Base-by-base conservation (phyloP, 352 stramenopile species). In the Elongisporangium prolatum region DNA sequence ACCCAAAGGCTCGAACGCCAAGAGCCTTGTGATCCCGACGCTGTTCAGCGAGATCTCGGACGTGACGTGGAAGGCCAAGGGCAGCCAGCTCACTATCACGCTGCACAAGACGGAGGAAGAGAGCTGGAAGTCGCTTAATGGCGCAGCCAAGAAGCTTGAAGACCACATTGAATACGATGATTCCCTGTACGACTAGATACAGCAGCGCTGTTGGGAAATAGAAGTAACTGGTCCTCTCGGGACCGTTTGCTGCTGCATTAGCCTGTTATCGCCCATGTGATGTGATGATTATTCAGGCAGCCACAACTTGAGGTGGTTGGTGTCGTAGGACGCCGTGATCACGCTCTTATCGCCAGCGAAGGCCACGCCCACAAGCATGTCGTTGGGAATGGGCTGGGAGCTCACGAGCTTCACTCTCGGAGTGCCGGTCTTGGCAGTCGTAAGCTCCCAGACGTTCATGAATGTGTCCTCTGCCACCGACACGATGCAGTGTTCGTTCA, bases 131-230 rank as follows among this genome's bases (percentile, higher is more conserved):
- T 95, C 86, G 40, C 75, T 95, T 21, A 95, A 95, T 50, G 82
- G 75, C 55, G 86, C 86, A 1, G 80, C 82, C 16, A 93, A 88
- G 65, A 86, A 88, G 47, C 68, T 95, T 61, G 82, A 92, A 56
- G 75, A 89, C 17, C 84, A 95, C 71, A 90, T 95, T 50, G 72
- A 92, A 57, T 95, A 95, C 69, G 84, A 95, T 54, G 74, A 87
- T 20, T 87, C 80, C 57, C 59, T 95, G 25, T 95, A 83, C 57
- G 84, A 92, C 24, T 92, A 75, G 72, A 54, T 49, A 37, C 20
- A 6, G 52, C 20, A 50, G 7, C 25, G 2, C 9, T 25, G 14
- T 44, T 49, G 22, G 40, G 44, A 44, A 37, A 51, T 40, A 54
- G 48, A 40, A 14, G 28, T 40, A 40, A 6, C 8, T 1, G 28